Conservation (phyloP, 345 rosid species). For the Firmiana major region DNA sequence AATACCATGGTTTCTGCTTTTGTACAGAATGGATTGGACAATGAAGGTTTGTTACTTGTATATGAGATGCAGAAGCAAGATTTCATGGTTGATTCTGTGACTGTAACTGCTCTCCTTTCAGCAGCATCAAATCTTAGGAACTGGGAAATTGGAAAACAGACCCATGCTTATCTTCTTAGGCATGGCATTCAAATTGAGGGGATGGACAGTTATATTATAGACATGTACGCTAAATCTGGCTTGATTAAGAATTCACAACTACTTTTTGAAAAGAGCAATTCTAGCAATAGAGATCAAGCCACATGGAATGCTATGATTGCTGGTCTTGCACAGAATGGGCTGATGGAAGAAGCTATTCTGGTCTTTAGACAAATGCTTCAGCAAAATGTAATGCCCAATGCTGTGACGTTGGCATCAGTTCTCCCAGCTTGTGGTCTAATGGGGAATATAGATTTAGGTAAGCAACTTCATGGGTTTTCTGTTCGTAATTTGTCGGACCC, state of each 20-base stretch:
- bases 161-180: slow-evolving; percentile 77
- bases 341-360: slow-evolving; percentile 50
- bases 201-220: slow-evolving; percentile 76
- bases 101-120: slow-evolving; percentile 72
- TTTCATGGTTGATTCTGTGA: slow-evolving; percentile 59
- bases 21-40: slow-evolving; percentile 74
- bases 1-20: slow-evolving; percentile 82
- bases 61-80: slow-evolving; percentile 85
- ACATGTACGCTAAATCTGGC: slow-evolving; percentile 86
- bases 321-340: slow-evolving; percentile 73
- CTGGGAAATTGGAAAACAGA: slow-evolving; percentile 66
- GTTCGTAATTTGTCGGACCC: slow-evolving; percentile 57
- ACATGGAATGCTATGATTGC: slow-evolving; percentile 89
- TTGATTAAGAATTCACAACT: slow-evolving; percentile 43
- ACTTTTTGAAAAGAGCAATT: slow-evolving; percentile 39
- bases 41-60: slow-evolving; percentile 81
- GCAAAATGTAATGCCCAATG: slow-evolving; percentile 58
- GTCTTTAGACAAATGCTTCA: slow-evolving; percentile 59
- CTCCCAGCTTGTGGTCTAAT: slow-evolving; percentile 71
- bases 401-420: slow-evolving; percentile 66
- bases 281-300: slow-evolving; percentile 57
- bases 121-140: slow-evolving; percentile 82
- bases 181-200: slow-evolving; percentile 60
- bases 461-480: slow-evolving; percentile 76
- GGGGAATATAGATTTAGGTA: slow-evolving; percentile 62